Conservation (phyloP, 495 filamentous ascomycete genomes). For the Xylaria intraflava region DNA sequence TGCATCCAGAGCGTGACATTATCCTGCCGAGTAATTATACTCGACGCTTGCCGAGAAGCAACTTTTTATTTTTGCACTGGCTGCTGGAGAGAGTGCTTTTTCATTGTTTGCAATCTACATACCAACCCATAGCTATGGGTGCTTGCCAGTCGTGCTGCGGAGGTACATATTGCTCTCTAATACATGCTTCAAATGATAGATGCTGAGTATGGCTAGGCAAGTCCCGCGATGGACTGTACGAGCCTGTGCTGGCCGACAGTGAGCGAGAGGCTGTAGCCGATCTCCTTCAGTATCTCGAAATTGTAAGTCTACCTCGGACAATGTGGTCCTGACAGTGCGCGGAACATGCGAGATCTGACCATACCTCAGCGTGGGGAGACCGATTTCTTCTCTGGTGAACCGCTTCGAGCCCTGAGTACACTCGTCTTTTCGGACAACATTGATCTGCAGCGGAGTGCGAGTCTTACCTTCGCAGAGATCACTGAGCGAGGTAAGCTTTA, state of each 20-base stretch:
- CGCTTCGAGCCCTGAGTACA: constrained; percentile 88
- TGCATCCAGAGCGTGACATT: background rate
- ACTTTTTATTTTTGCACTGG: background rate
- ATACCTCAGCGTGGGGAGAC: constrained; percentile 72
- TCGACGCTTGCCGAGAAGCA: background rate
- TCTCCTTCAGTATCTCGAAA: constrained; percentile 89
- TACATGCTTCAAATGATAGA: constrained; percentile 5
- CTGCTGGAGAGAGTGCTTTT: constrained; percentile 11
- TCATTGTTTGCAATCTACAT: constrained; percentile 11
- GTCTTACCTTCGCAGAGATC: constrained; percentile 97
- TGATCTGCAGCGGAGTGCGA: constrained; percentile 93
- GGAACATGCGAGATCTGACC: constrained; percentile 14
- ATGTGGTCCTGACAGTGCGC: background rate
- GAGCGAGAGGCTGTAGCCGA: constrained; percentile 97
- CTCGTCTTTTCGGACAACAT: constrained; percentile 98
- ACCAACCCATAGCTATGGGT: constrained; percentile 34
- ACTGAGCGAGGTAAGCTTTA: constrained; percentile 82
- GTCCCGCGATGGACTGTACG: constrained; percentile 88
- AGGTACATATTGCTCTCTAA: constrained; percentile 29
- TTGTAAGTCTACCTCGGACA: constrained; percentile 50
- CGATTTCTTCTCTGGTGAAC: constrained; percentile 96
- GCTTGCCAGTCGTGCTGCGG: constrained; percentile 47
- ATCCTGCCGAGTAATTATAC: constrained; percentile 1
- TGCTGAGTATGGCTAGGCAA: constrained; percentile 51
- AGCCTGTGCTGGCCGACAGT: constrained; percentile 90